Percentiles rank a stretch among this genome's conserved stretches.
phyloP scores from a whole-genome alignment of 768 basidiomycete species.

The Leccinum uliginosum region DNA sequence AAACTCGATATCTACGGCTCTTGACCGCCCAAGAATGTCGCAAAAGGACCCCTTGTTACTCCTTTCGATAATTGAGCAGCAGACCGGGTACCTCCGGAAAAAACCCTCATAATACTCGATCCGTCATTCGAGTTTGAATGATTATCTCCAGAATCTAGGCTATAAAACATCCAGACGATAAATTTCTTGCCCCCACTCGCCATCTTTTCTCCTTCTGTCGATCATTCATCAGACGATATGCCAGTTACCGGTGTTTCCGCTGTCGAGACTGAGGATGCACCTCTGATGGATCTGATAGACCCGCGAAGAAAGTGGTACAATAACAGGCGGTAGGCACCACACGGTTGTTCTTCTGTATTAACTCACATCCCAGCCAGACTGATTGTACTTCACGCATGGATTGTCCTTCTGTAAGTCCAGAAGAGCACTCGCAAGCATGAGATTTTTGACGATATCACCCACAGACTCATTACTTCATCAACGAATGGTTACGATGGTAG shows the following conservation, averaged over 20 bases:
- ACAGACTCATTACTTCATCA: constrained; percentile 68
- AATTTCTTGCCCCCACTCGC: not conserved
- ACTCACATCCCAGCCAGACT: constrained; percentile 35
- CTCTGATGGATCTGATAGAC: constrained; percentile 55
- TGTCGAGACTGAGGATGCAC: constrained; percentile 24
- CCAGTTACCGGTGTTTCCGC: constrained; percentile 41
- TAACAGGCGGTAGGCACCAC: constrained; percentile 52
- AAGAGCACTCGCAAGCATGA: not conserved
- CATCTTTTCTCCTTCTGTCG: not conserved
- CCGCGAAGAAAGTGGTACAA: constrained; percentile 72
- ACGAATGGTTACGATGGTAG: constrained; percentile 75
- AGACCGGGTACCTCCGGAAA: not conserved
- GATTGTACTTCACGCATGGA: constrained; percentile 65
- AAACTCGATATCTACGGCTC: too few relatives aligned
- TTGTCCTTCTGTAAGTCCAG: constrained; percentile 52
- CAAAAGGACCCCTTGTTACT: too few relatives aligned
- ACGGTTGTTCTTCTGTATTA: not conserved
- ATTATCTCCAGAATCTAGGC: too few relatives aligned
- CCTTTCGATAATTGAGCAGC: too few relatives aligned
- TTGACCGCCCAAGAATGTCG: too few relatives aligned
- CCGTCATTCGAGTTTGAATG: not conserved
- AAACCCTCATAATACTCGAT: not conserved
- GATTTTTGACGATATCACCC: not conserved
- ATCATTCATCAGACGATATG: constrained; percentile 30
- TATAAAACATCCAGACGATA: not conserved